A percentile compares a stretch with the other conserved stretches of the same genome.
phyloP scores from a whole-genome alignment of 2,329 filamentous ascomycete species.

The Geoglossum cookeanum region DNA sequence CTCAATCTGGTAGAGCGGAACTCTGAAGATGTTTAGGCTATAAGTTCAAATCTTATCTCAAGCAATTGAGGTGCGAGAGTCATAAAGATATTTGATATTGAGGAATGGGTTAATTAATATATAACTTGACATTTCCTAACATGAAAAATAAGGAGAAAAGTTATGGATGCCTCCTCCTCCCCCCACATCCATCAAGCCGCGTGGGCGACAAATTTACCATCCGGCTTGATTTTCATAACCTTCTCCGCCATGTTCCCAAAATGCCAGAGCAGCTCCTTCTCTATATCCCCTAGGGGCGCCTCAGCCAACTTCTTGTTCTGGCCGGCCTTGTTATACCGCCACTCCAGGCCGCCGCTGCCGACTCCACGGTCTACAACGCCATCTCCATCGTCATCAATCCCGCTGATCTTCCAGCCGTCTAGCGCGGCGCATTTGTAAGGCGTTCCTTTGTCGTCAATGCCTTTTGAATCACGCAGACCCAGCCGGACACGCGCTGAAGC shows the following conservation, averaged over 20 bases:
- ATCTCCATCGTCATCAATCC: neutral
- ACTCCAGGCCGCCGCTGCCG: neutral
- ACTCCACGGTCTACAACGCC: neutral
- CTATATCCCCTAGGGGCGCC: neutral
- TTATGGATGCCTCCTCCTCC: too few relatives aligned
- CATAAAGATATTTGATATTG: too few relatives aligned
- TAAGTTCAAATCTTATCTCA: too few relatives aligned
- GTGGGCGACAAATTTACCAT: too few relatives aligned
- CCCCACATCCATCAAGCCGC: too few relatives aligned
- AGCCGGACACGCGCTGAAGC: slow-evolving; percentile 12
- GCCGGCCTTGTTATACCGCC: neutral
- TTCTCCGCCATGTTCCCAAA: neutral
- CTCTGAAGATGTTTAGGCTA: too few relatives aligned
- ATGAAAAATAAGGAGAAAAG: too few relatives aligned
- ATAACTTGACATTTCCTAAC: too few relatives aligned
- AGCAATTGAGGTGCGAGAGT: too few relatives aligned
- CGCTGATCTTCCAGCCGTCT: neutral
- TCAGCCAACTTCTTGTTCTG: neutral
- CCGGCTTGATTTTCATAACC: neutral
- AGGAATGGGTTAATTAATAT: too few relatives aligned
- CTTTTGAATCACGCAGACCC: slow-evolving; percentile 6
- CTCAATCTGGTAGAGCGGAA: too few relatives aligned
- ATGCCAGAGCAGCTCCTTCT: neutral
- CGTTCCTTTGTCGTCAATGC: neutral
- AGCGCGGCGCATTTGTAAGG: neutral